Percentiles rank a stretch among this genome's conserved stretches.
Evolutionary conservation across 257 asterid species (phyloP).

Genomic region (Salvia hispanica): DNA sequence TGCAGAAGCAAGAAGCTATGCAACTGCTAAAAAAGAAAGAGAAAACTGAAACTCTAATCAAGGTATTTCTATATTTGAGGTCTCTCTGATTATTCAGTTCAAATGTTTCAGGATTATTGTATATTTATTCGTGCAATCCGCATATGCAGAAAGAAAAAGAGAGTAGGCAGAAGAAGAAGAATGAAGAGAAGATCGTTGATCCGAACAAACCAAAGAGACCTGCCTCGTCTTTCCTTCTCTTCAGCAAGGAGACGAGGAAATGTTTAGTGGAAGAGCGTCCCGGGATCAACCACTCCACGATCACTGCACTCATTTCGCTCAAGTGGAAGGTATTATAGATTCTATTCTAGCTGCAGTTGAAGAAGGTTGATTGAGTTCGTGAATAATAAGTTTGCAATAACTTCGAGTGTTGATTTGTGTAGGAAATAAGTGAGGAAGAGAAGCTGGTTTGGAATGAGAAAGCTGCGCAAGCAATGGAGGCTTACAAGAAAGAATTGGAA

Average conservation of each 20-base stretch:
- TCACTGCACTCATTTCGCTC: conserved; percentile 71
- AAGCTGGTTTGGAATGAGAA: conserved; percentile 64
- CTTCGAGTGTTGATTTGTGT: not conserved
- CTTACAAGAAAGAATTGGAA: conserved; percentile 76
- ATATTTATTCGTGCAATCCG: not conserved
- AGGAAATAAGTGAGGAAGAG: conserved; percentile 78
- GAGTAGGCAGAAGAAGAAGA: conserved; percentile 54
- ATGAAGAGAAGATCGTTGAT: conserved; percentile 57
- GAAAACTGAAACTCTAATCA: conserved; percentile 69
- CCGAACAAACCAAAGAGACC: conserved; percentile 93
- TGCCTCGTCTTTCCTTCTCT: conserved; percentile 76
- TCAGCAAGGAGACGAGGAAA: conserved; percentile 80
- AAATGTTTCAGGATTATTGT: not conserved
- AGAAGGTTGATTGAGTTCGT: not conserved
- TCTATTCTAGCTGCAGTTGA: not conserved
- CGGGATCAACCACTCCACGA: conserved; percentile 54
- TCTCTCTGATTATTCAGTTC: not conserved
- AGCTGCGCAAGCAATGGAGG: conserved; percentile 78
- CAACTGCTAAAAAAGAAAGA: conserved; percentile 91
- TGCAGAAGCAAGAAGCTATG: conserved; percentile 88
- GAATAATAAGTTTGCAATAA: not conserved
- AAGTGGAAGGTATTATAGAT: conserved; percentile 68
- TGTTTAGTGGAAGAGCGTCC: conserved; percentile 57
- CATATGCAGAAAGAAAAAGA: conserved; percentile 70
- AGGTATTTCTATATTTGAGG: conserved; percentile 41